These are phyloP conservation scores for Neofusicoccum umdonicola DNA, from an alignment of 2,329 filamentous ascomycete genomes.

Conservation along the genomic window DNA sequence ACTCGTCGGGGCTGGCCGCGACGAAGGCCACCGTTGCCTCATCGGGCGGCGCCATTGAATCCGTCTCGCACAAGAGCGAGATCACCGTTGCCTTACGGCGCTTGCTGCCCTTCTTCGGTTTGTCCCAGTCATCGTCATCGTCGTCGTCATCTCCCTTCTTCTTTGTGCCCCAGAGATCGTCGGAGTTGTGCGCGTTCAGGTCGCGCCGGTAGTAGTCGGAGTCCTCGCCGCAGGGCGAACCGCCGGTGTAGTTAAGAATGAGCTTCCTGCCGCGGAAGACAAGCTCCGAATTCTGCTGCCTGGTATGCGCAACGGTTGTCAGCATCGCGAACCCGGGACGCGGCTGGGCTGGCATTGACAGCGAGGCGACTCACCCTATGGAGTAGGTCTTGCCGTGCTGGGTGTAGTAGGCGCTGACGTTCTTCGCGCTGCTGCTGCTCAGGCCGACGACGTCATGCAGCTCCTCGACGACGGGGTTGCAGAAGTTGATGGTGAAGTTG, in stretches of 20 bases:
- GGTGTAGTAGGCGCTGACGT: constrained; percentile 77
- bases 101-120: constrained; percentile 46
- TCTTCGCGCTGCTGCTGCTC: constrained; percentile 60
- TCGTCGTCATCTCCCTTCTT: constrained; percentile 41
- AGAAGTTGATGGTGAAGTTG: constrained; percentile 84
- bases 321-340: background rate
- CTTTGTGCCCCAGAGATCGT: constrained; percentile 29
- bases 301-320: constrained; percentile 27
- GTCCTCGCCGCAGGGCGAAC: constrained; percentile 45
- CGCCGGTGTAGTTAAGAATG: constrained; percentile 51
- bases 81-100: constrained; percentile 81
- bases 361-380: constrained; percentile 61
- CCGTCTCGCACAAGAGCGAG: constrained; percentile 88
- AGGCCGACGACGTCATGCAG: constrained; percentile 64
- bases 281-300: constrained; percentile 54
- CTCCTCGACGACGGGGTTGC: constrained; percentile 68
- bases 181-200: constrained; percentile 22
- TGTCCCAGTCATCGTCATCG: constrained; percentile 33
- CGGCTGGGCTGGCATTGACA: background rate
- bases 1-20: constrained; percentile 77
- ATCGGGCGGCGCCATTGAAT: constrained; percentile 59
- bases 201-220: constrained; percentile 22
- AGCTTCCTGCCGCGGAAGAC: constrained; percentile 65
- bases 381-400: constrained; percentile 65
- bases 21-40: constrained; percentile 78